Evolutionary conservation across 2,329 filamentous ascomycete species (phyloP), one percentile per base, ranked within the genome.

Genomic region (Talaromyces sp.): DNA sequence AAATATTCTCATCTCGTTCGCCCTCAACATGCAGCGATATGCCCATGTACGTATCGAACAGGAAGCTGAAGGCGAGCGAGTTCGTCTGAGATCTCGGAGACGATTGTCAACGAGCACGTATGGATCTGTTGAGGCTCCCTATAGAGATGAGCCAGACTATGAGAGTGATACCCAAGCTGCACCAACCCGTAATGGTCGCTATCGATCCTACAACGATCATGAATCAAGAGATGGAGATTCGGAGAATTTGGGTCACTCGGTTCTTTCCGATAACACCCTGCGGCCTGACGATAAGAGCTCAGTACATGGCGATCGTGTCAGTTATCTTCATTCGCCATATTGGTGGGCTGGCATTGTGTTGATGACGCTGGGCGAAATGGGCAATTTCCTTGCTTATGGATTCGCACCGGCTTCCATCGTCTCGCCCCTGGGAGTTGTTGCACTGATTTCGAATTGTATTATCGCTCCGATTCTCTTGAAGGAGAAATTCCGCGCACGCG

Each of bases 341-440:
- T 99, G 95, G 95, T 99, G 95, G 95, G 80, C 89, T 37, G 95
- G 95, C 22, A 94, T 98, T 69, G 85, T 96, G 16, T 83, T 99
- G 66, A 99, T 99, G 87, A 92, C 89, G 0, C 81, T 97, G 27
- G 95, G 95, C 65, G 95, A 99, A 80, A 90, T 91, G 74, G 95
- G 95, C 60, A 99, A 99, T 76, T 99, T 99, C 74, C 81, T 99
- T 68, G 95, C 95, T 0, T 99, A 99, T 74, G 95, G 95, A 27
- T 99, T 99, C 76, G 95, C 95, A 35, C 95, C 95, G 3, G 95
- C 95, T 8, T 98, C 95, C 14, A 97, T 99, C 72, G 95, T 99
- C 48, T 97, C 93, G 39, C 95, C 95, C 0, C 83, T 99, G 6
- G 95, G 95, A 10, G 95, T 99, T n/a, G 95, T 99, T 13, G 95